Base-by-base conservation (phyloP, 2,329 filamentous ascomycete species). In the Gnomoniopsis sp. region DNA sequence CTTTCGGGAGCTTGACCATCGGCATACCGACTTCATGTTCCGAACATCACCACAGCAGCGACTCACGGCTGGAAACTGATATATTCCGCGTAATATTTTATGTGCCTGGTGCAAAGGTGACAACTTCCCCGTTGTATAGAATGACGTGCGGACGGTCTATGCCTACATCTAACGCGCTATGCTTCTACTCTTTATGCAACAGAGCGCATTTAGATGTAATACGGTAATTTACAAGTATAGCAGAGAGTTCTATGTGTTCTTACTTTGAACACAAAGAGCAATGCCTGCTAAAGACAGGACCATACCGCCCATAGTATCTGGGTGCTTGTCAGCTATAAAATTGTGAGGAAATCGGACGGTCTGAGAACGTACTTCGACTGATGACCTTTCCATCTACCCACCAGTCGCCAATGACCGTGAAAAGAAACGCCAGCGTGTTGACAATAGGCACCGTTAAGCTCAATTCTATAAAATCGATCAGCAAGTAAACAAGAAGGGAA, bases 331-430 rank as follows among this genome's bases (percentile, higher is more conserved):
- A 52, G 41, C 22, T 23, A 8, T 23, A 34, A 52, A 36, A 49
- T 11, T 7, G 38, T 22, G 44, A 33, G 21, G 47, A 49, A 33
- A 36, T 23, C 15, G 49, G 11, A 36, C 12, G 3, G 46, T n/a
- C 19, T 15, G 46, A 56, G 10, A 22, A 75, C 82, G 68, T 76
- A 92, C 90, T 85, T 79, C 86, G 83, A 65, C 87, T 90, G 62
- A 98, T 96, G 1, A 93, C 89, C 72, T 97, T 98, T 61, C 86
- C 86, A 68, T 97, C 93, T 1, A 93, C 91, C 79, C 88, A 96
- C 92, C 93, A 98, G 67, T 98, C 93, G 1, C 93, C 93, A 14
- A 97, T 69, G 2, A 97, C 93, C 0, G 93, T 98, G 69, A 97
- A 98, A n/a, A 98, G 74, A 66, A 98, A 98, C 0, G 93, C 93